Base-by-base conservation (phyloP, 345 rosid genomes). In the Ceriops tagal region DNA sequence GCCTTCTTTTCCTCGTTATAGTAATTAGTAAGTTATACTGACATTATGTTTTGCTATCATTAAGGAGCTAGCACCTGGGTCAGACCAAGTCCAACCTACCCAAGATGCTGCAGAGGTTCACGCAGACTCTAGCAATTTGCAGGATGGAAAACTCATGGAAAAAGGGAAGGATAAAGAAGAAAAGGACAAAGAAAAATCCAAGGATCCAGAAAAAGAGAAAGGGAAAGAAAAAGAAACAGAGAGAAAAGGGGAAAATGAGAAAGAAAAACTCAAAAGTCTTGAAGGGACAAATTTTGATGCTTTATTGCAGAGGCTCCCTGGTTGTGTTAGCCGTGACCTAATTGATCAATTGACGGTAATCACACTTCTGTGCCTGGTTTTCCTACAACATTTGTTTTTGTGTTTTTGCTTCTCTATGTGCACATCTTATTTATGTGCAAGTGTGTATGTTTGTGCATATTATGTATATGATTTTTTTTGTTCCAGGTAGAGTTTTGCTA, bases 401-500 rank as follows among this genome's bases (percentile, higher is more conserved):
- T 5, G 43, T 1, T 60, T 68, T 21, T 34, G 53, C 24, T 15
- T 18, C 32, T 72, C 22, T 66, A 32, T 1, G 26, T 9, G 46
- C 58, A 55, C 27, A 22, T 26, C 31, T 24, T 10, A 24, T 56
- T 10, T 56, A 53, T 21, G 13, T 65, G 27, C 61, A 65, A 26
- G 35, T 53, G 27, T 62, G 37, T 55, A 53, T 64, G 24, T n/a
- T 67, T 61, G 19, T 26, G 58, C 75, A 10, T 73, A 47, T 11
- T 69, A 32, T 47, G 21, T 63, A 51, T 21, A 43, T 43, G 18
- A 13, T 34, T 21, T 19, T 8, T 52, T 31, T 53, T 73, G 20
- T 71, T 83, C 70, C 88, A 96, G 98, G 98, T 96, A 75, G 99
- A 96, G 72, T 96, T 92, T 77, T 96, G 99, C 64, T 96, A 96